A percentile compares a stretch with the other conserved stretches of the same genome.
phyloP scores from a whole-genome alignment of 2,329 filamentous ascomycete genomes.

The Nothophaeocryptopus gaeumannii region DNA sequence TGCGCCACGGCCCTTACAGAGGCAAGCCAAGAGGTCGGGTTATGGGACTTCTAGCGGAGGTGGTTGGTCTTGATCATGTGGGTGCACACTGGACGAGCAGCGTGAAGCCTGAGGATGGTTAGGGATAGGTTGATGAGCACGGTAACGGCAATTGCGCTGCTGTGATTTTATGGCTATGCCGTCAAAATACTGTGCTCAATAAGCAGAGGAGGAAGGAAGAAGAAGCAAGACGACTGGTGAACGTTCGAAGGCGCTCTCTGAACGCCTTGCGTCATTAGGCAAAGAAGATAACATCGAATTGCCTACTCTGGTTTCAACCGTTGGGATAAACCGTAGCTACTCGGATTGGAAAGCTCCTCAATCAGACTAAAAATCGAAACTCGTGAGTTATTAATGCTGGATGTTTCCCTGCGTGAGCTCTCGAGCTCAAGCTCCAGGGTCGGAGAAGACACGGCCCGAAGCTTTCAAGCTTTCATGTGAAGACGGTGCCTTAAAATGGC shows the following conservation, averaged over 20 bases:
- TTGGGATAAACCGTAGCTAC: no score
- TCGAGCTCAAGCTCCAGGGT: constrained; percentile 4
- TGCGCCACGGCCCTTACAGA: constrained; percentile 11
- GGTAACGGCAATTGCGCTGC: neutral
- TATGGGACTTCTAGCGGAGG: constrained; percentile 19
- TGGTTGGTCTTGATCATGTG: constrained; percentile 22
- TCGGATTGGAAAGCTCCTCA: no score
- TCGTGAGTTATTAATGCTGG: no score
- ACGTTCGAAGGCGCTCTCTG: no score
- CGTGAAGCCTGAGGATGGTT: neutral
- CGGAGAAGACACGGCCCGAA: constrained; percentile 6
- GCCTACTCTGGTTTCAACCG: no score
- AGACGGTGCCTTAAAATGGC: neutral
- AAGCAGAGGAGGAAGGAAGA: no score
- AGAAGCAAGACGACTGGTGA: no score
- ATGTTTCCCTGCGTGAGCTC: neutral
- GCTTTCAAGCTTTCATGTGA: neutral
- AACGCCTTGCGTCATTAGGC: no score
- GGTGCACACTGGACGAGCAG: constrained; percentile 16
- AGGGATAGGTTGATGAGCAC: neutral
- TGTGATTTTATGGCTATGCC: no score
- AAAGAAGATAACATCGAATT: no score
- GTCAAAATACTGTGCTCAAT: no score
- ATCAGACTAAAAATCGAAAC: no score
- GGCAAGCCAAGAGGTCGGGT: constrained; percentile 4